A percentile compares a stretch with the other conserved stretches of the same genome.
These are phyloP conservation scores for Cyclotella baltica DNA, from an alignment of 108 stramenopile species.

Conservation along the genomic window DNA sequence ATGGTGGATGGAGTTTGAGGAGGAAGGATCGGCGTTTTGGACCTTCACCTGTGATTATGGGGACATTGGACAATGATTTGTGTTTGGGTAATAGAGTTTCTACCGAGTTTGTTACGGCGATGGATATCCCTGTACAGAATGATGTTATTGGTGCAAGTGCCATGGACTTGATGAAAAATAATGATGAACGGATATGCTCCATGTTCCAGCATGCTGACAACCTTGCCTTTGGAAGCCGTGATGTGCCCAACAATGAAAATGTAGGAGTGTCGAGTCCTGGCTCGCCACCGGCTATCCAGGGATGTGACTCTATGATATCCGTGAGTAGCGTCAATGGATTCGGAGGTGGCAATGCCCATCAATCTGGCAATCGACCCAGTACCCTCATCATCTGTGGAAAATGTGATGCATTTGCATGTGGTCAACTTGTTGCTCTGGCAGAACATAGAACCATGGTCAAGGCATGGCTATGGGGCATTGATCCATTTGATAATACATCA, in stretches of 20 bases:
- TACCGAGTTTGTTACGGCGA: conserved; percentile 40
- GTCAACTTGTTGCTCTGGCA: conserved; percentile 81
- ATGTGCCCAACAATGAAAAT: neutral
- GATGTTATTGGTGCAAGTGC: conserved; percentile 3
- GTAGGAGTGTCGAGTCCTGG: conserved; percentile 28
- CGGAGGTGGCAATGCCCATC: neutral
- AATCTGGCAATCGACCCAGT: conserved; percentile 78
- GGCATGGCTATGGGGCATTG: conserved; percentile 77
- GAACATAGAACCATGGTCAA: conserved; percentile 84
- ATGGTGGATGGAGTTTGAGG: neutral
- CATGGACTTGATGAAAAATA: conserved; percentile 20
- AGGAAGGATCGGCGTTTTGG: neutral
- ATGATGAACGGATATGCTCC: conserved; percentile 75
- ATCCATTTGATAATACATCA: conserved; percentile 66
- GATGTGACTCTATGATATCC: conserved; percentile 43
- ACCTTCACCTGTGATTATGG: conserved; percentile 50
- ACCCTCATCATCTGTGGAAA: conserved; percentile 70
- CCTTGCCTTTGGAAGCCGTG: conserved; percentile 60
- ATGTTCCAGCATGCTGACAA: conserved; percentile 85
- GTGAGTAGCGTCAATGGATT: conserved; percentile 23
- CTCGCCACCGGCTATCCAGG: conserved; percentile 42
- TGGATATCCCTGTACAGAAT: conserved; percentile 31
- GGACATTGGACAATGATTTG: conserved; percentile 7
- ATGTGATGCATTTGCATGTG: conserved; percentile 85
- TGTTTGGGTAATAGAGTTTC: neutral